Conservation (phyloP, 345 rosid genomes). For the Bretschneidera sinensis region DNA sequence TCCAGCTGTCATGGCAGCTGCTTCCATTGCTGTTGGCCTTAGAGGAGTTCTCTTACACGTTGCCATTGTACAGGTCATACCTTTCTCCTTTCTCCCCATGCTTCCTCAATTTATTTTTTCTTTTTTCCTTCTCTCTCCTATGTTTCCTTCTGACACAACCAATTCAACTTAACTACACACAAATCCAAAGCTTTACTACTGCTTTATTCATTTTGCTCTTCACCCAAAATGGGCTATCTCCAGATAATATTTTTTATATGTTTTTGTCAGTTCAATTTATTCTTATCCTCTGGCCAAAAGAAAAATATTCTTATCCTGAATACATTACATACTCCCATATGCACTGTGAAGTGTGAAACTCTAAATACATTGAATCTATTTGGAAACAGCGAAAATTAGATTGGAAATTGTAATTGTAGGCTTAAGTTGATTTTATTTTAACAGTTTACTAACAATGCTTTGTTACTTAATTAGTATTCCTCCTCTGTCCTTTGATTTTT, state of each 20-base stretch:
- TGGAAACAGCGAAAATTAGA: not conserved
- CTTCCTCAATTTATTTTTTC: not conserved
- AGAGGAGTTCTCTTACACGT: slow-evolving; percentile 78
- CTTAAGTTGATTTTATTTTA: too few relatives aligned
- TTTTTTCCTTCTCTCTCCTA: not conserved
- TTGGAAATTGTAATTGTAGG: not conserved
- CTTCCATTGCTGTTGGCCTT: slow-evolving; percentile 89
- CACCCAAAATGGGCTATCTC: too few relatives aligned
- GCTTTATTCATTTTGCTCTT: not conserved
- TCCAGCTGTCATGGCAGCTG: slow-evolving; percentile 97
- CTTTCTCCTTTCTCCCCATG: not conserved
- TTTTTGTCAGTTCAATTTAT: slow-evolving; percentile 1
- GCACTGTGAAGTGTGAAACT: not conserved
- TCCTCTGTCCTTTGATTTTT: too few relatives aligned
- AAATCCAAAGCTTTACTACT: slow-evolving; percentile 16
- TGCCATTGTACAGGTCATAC: slow-evolving; percentile 86
- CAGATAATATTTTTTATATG: slow-evolving; percentile 25
- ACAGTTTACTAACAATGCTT: too few relatives aligned
- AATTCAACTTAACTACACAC: slow-evolving; percentile 24
- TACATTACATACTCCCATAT: too few relatives aligned
- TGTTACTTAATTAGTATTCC: too few relatives aligned
- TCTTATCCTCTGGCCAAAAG: too few relatives aligned
- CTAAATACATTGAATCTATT: slow-evolving; percentile 20
- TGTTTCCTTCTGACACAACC: slow-evolving; percentile 33
- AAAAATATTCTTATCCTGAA: too few relatives aligned